phyloP scores from a whole-genome alignment of 2,329 filamentous ascomycete species.

The Penicillium sp. region DNA sequence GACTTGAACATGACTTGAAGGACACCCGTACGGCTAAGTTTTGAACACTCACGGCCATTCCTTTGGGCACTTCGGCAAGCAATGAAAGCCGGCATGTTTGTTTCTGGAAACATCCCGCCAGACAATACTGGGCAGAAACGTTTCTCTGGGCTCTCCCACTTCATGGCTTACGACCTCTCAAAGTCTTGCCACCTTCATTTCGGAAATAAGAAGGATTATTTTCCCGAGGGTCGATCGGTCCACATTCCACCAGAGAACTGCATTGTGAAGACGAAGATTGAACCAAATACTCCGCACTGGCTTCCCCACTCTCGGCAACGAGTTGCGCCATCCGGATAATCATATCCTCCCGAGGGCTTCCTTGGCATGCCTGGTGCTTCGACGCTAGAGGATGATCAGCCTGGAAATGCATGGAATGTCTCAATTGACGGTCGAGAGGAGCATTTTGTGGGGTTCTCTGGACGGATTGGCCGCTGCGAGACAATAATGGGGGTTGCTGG shows the following conservation, averaged over 20 bases:
- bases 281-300: conserved; percentile 10
- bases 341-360: neutral
- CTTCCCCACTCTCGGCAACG: conserved; percentile 14
- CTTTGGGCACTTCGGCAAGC: neutral
- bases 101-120: neutral
- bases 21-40: too few relatives aligned
- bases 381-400: neutral
- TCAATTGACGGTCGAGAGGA: neutral
- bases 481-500: conserved; percentile 11
- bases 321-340: conserved; percentile 13
- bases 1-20: conserved; percentile 12
- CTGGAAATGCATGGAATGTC: neutral
- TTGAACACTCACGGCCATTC: neutral
- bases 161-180: neutral
- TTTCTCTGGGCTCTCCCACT: neutral
- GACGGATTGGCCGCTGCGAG: conserved; percentile 4
- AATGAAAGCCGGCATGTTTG: neutral
- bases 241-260: conserved; percentile 2
- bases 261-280: conserved; percentile 15
- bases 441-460: neutral
- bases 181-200: neutral
- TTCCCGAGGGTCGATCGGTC: neutral
- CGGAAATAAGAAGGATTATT: neutral
- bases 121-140: neutral
- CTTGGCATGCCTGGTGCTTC: conserved; percentile 2